Evolutionary conservation across 257 asterid genomes (phyloP).

Genomic region (Rauvolfia tetraphylla): DNA sequence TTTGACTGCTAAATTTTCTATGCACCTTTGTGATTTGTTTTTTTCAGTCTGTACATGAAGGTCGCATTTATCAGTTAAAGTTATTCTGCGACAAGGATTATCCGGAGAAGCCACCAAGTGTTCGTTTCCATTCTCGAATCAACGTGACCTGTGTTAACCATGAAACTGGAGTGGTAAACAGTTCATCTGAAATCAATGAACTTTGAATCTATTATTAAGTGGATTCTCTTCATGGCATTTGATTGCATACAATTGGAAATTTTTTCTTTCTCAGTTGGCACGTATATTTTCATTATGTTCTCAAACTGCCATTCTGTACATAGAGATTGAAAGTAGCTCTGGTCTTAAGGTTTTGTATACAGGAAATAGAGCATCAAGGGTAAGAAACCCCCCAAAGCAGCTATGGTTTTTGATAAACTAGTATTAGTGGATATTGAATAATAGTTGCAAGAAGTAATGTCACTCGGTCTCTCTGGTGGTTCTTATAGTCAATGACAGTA

Average conservation of each 20-base stretch:
- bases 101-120: conserved; percentile 90
- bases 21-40: not conserved
- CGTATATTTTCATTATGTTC: not conserved
- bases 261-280: not conserved
- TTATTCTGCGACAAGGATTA: conserved; percentile 91
- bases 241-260: not conserved
- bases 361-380: not conserved
- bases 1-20: not conserved
- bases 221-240: not conserved
- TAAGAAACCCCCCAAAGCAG: not conserved
- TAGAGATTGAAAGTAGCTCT: not conserved
- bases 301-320: not conserved
- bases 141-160: conserved; percentile 80
- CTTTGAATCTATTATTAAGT: not conserved
- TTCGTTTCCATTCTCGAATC: conserved; percentile 79
- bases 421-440: not conserved
- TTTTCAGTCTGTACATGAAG: conserved; percentile 80
- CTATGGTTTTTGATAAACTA: not conserved
- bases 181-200: not conserved
- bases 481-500: not conserved
- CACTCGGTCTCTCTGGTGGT: not conserved
- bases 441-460: not conserved
- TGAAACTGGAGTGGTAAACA: conserved; percentile 69
- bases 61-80: conserved; percentile 85
- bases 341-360: not conserved